phyloP scores from a whole-genome alignment of 805 yeast species.

The Zygosaccharomyces pseudorouxii region DNA sequence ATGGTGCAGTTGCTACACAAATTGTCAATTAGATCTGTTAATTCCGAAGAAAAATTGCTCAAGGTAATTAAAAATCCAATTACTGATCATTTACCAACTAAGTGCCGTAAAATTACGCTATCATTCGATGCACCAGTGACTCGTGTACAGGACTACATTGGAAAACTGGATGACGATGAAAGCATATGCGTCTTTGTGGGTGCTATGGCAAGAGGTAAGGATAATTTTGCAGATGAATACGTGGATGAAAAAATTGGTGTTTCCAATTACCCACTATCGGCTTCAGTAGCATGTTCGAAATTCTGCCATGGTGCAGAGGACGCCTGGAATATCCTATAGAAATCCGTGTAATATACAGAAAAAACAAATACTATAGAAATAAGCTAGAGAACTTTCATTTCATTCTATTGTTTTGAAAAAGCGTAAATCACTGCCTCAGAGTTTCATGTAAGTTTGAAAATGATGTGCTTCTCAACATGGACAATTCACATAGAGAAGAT shows the following conservation, averaged over 20 bases:
- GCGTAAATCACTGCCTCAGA: neutral
- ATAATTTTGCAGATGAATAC: slow-evolving; percentile 93
- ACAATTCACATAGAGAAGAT: neutral
- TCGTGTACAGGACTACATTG: slow-evolving; percentile 83
- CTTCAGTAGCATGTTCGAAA: slow-evolving; percentile 96
- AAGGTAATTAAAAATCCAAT: slow-evolving; percentile 96
- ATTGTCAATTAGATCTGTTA: slow-evolving; percentile 87
- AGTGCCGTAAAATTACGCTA: slow-evolving; percentile 88
- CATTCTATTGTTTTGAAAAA: neutral
- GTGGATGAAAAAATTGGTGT: slow-evolving; percentile 96
- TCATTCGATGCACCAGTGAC: slow-evolving; percentile 87
- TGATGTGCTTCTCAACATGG: neutral
- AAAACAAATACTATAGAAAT: neutral
- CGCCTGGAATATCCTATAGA: slow-evolving; percentile 74
- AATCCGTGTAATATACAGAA: slow-evolving; percentile 10
- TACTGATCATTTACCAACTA: slow-evolving; percentile 93
- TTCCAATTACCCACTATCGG: slow-evolving; percentile 91
- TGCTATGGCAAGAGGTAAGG: slow-evolving; percentile 98
- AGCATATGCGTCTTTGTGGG: slow-evolving; percentile 97
- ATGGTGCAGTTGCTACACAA: slow-evolving; percentile 96
- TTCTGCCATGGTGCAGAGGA: slow-evolving; percentile 99
- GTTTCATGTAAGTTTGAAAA: neutral
- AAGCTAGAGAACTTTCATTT: neutral
- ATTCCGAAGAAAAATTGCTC: slow-evolving; percentile 88
- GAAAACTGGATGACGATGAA: slow-evolving; percentile 76